Base-by-base conservation (phyloP, 805 yeast genomes). In the Metschnikowia drakensbergensis region DNA sequence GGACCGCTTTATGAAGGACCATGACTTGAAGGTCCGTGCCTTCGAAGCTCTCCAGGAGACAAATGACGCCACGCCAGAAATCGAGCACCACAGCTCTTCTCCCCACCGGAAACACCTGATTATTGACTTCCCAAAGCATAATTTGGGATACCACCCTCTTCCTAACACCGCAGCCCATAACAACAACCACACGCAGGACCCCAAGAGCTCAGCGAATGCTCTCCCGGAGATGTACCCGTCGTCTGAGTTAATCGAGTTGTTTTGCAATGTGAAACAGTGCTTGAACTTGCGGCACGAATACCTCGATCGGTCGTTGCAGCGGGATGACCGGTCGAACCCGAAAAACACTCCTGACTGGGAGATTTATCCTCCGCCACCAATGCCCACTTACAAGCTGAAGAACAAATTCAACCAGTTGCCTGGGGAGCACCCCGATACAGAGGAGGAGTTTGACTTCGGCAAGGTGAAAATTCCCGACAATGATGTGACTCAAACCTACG, bases 301-400 rank as follows among this genome's bases (percentile, higher is more conserved):
- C 64, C 85, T 86, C 66, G 59, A 67, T 2, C 55, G 80, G 8
- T 89, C 97, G 0, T 55, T 80, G 46, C 99, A 94, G 69, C 45
- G 53, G 4, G 72, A 81, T 47, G 86, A 84, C 39, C 63, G 68
- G 33, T 86, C 83, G 58, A 94, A 94, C 66, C 99, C 99, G 1
- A 90, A 92, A 63, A 92, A 95, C 66, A 61, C 58, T 26, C 69
- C 68, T 10, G 68, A 65, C 35, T 94, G 98, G 98, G 63, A 63
- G 11, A 83, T 94, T 43, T 92, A 91, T 63, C 99, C 99, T 0
- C 81, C 84, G 8, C 97, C 98, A 1, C 99, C 99, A 10, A 82
- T 82, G 55, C 97, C 99, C 3, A 83, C 92, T 22, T 73, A 73
- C 55, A 73, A 58, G 83, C 94, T 83, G 77, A 85, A 61, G 53